Evolutionary conservation across 2,329 filamentous ascomycete species (phyloP).

Genomic region (Teratosphaeriaceae sp.): DNA sequence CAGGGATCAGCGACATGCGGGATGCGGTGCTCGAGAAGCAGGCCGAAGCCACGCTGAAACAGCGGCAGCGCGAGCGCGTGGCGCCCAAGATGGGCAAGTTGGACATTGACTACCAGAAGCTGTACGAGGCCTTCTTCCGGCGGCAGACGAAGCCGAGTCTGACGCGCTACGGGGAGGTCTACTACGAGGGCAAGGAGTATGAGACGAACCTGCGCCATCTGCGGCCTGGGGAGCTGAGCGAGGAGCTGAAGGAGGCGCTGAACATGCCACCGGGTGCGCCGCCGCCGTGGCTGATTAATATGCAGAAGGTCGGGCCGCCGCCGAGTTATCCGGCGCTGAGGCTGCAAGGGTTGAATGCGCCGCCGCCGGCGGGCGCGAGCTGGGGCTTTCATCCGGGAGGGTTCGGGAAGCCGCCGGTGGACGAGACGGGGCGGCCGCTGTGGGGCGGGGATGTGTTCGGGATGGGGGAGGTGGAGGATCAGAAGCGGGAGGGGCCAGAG

Average conservation of each 20-base stretch:
- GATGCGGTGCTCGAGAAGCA: constrained; percentile 95
- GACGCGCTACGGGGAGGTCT: constrained; percentile 96
- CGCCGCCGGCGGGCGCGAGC: constrained; percentile 76
- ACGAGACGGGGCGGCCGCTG: constrained; percentile 84
- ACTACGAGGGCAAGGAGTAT: constrained; percentile 97
- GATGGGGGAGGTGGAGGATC: constrained; percentile 43
- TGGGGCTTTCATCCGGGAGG: constrained; percentile 97
- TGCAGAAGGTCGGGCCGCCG: constrained; percentile 87
- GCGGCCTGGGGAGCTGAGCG: constrained; percentile 80
- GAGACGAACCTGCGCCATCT: constrained; percentile 91
- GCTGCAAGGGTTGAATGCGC: constrained; percentile 89
- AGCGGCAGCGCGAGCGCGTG: constrained; percentile 91
- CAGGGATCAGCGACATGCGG: constrained; percentile 95
- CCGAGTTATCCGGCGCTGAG: constrained; percentile 94
- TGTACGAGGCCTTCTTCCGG: constrained; percentile 97
- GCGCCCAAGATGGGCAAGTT: constrained; percentile 94
- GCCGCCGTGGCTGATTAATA: constrained; percentile 95
- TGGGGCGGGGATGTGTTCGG: constrained; percentile 96
- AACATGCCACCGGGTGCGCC: constrained; percentile 90
- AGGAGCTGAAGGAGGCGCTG: constrained; percentile 83
- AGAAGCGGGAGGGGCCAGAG: constrained; percentile 57
- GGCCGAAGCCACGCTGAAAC: constrained; percentile 82
- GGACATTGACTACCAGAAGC: constrained; percentile 96
- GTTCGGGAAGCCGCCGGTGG: constrained; percentile 91
- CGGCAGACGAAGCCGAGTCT: constrained; percentile 94